Percentiles rank a stretch among this genome's conserved stretches.
phyloP scores from a whole-genome alignment of 2,329 filamentous ascomycete species.

The Cytospora schulzeri region DNA sequence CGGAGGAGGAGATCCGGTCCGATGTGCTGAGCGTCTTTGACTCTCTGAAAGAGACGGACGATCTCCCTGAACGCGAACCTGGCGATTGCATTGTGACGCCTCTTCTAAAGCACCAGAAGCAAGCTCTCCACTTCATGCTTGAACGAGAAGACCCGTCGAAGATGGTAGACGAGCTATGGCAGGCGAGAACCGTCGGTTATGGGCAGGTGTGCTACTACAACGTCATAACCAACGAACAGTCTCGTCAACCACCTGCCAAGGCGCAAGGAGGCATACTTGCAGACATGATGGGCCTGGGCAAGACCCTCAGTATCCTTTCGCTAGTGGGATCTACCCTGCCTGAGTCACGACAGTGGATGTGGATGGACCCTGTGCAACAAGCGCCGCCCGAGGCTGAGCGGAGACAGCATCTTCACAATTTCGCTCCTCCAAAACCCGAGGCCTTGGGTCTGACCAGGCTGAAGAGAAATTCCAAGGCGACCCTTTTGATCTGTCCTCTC shows the following conservation, averaged over 20 bases:
- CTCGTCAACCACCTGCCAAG: slow-evolving; percentile 62
- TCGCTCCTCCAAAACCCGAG: slow-evolving; percentile 45
- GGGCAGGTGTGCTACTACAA: slow-evolving; percentile 72
- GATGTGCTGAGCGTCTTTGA: slow-evolving; percentile 90
- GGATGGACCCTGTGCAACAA: slow-evolving; percentile 51
- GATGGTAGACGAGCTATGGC: slow-evolving; percentile 74
- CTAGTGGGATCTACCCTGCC: slow-evolving; percentile 68
- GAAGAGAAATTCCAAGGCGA: slow-evolving; percentile 73
- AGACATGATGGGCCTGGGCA: slow-evolving; percentile 89
- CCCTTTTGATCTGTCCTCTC: slow-evolving; percentile 83
- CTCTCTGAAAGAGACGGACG: slow-evolving; percentile 73
- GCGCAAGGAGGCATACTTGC: slow-evolving; percentile 75
- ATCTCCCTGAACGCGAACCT: slow-evolving; percentile 74
- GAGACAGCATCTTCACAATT: slow-evolving; percentile 34
- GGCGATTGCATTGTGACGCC: slow-evolving; percentile 63
- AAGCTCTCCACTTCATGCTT: slow-evolving; percentile 85
- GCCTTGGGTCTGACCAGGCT: slow-evolving; percentile 54
- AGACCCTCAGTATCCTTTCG: slow-evolving; percentile 83
- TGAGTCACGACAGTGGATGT: slow-evolving; percentile 65
- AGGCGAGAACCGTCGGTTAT: slow-evolving; percentile 52
- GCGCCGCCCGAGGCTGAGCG: slow-evolving; percentile 40
- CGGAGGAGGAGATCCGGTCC: slow-evolving; percentile 81
- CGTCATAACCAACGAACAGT: slow-evolving; percentile 76
- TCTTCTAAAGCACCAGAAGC: slow-evolving; percentile 84
- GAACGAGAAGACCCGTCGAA: slow-evolving; percentile 71